phyloP scores from a whole-genome alignment of 2,329 filamentous ascomycete genomes.

The Fusarium sambucinum region DNA sequence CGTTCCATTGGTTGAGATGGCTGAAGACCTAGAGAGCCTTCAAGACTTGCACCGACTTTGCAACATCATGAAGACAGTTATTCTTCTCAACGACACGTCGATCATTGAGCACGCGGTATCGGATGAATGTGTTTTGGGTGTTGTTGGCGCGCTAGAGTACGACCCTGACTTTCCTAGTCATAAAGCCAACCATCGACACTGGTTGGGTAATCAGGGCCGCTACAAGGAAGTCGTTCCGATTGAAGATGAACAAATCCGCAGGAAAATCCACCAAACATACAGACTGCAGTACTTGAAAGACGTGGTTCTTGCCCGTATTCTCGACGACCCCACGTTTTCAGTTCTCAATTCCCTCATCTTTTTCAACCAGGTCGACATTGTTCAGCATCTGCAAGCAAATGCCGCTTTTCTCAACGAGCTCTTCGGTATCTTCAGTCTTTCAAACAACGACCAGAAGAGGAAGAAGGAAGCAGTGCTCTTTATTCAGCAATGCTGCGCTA shows the following conservation, averaged over 20 bases:
- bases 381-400: constrained; percentile 92
- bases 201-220: constrained; percentile 86
- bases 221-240: constrained; percentile 98
- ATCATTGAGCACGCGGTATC: constrained; percentile 96
- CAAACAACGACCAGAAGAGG: constrained; percentile 73
- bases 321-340: constrained; percentile 97
- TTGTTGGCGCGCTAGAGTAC: constrained; percentile 96
- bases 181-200: constrained; percentile 96
- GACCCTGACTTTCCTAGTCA: constrained; percentile 98
- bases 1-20: constrained; percentile 85
- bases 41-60: constrained; percentile 89
- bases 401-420: constrained; percentile 82
- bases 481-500: constrained; percentile 94
- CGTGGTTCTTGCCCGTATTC: constrained; percentile 94
- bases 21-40: constrained; percentile 91
- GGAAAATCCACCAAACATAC: constrained; percentile 97
- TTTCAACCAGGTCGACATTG: constrained; percentile 98
- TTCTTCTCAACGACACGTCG: constrained; percentile 91
- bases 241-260: constrained; percentile 81
- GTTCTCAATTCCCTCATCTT: constrained; percentile 98
- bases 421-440: constrained; percentile 83
- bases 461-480: constrained; percentile 97
- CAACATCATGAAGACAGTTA: constrained; percentile 97
- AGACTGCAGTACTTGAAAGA: constrained; percentile 97
- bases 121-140: constrained; percentile 88